Base-by-base conservation (phyloP, 208 protist genomes). In the Crithidia sp. region DNA sequence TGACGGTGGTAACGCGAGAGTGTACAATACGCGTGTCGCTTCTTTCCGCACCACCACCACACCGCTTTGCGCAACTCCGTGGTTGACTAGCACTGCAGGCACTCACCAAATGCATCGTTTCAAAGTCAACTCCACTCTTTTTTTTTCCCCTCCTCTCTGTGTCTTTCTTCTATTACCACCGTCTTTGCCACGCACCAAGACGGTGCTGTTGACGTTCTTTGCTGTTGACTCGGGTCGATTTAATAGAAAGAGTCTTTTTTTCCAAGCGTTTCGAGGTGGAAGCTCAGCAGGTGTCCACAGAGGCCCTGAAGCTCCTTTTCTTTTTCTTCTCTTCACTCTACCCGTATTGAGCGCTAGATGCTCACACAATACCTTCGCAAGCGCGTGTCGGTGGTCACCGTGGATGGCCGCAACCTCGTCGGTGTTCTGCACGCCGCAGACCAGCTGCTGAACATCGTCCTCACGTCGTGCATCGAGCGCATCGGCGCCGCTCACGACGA, bases 361-460 rank as follows among this genome's bases (percentile, higher is more conserved):
- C 74, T 94, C 50, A 71, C 87, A 2, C 71, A 70, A 19, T 91
- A 92, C 43, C 73, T 96, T 19, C 70, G 86, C 50, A 85, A 91
- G 73, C 82, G 91, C 8, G 89, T 96, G 57, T 92, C 84, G 4
- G 91, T 96, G 7, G 69, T 96, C 19, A 96, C 91, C 4, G 76
- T 71, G 7, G 91, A 96, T 63, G 91, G 91, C 8, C 87, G 91
- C 36, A 84, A 90, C 70, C 76, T 93, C 14, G 76, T 96, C 16
- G 91, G 91, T 28, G 82, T 94, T 9, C 81, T 96, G 54, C 88
- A 94, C 62, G 71, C 84, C 14, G 87, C 87, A 2, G 91, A 96
- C 71, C 91, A 96, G 77, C 81, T 96, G 40, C 59, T 94, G 10
- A 96, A 96, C 69, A 16, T 96, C 28, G 87, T 96, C 0, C 78